Percentiles rank a stretch among this genome's conserved stretches.
Conservation (phyloP, 768 basidiomycete genomes). For the Suillus spraguei region DNA sequence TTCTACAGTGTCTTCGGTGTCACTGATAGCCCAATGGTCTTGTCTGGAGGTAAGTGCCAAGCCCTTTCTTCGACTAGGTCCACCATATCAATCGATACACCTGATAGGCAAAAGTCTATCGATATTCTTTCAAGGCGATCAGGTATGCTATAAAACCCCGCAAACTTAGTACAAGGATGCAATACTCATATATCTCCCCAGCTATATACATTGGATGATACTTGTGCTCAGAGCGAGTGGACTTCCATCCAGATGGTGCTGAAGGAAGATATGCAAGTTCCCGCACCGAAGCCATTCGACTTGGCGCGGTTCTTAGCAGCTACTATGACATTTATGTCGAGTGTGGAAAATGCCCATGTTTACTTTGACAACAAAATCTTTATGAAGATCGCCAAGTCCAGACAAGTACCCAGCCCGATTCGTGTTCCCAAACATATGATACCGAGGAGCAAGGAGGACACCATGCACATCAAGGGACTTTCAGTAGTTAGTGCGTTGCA, state of each 20-base stretch:
- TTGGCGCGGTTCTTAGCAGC: conserved; percentile 50
- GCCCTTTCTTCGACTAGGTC: background rate
- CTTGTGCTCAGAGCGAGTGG: conserved; percentile 29
- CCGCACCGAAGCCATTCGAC: conserved; percentile 46
- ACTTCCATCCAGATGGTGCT: conserved; percentile 51
- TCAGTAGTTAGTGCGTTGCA: conserved; percentile 1
- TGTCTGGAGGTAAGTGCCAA: conserved; percentile 22
- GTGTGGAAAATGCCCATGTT: conserved; percentile 27
- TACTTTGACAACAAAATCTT: conserved; percentile 6
- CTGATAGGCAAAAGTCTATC: conserved; percentile 5
- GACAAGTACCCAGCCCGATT: background rate
- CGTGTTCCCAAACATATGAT: background rate
- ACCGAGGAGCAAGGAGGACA: background rate
- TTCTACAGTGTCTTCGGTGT: conserved; percentile 34
- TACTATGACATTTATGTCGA: conserved; percentile 50
- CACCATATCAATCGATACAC: background rate
- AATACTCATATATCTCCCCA: background rate
- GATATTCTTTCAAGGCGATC: conserved; percentile 14
- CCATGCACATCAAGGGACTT: background rate
- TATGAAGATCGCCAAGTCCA: conserved; percentile 1
- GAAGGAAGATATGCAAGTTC: conserved; percentile 37
- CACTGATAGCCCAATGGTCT: conserved; percentile 30
- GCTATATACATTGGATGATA: background rate
- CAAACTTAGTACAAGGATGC: background rate
- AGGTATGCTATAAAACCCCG: conserved; percentile 12